These are phyloP conservation scores for Colletotrichum gigasporum DNA, from an alignment of 2,329 filamentous ascomycete species.

Conservation along the genomic window DNA sequence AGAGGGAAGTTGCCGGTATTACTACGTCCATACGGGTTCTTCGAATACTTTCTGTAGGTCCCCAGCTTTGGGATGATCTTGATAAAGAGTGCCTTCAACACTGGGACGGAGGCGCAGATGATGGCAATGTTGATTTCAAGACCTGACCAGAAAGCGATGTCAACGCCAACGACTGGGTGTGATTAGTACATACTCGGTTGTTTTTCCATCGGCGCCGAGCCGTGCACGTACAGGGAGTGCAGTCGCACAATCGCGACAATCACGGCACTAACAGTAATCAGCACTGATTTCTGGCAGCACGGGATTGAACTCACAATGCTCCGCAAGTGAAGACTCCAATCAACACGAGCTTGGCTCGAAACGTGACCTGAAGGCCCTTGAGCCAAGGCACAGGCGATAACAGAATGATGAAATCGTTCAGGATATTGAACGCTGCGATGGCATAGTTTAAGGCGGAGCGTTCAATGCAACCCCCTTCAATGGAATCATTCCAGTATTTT, in stretches of 20 bases:
- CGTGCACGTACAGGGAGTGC: neutral
- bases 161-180: neutral
- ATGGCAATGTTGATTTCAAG: conserved; percentile 46
- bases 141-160: conserved; percentile 37
- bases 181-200: neutral
- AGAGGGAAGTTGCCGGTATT: neutral
- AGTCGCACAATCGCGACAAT: conserved; percentile 7
- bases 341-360: conserved; percentile 52
- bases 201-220: neutral
- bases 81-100: conserved; percentile 43
- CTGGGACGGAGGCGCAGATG: conserved; percentile 44
- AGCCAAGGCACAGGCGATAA: conserved; percentile 42
- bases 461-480: conserved; percentile 37
- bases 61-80: conserved; percentile 35
- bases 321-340: conserved; percentile 49
- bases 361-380: conserved; percentile 47
- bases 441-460: conserved; percentile 35
- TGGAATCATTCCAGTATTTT: conserved; percentile 39
- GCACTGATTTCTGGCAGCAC: neutral
- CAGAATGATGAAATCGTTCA: conserved; percentile 42
- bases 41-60: neutral
- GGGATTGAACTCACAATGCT: conserved; percentile 41
- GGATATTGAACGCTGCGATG: conserved; percentile 44
- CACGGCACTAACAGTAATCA: neutral
- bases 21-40: neutral